A percentile compares a stretch with the other conserved stretches of the same genome.
Conservation (phyloP, 2,329 filamentous ascomycete species). For the Elsinoe necatrix region DNA sequence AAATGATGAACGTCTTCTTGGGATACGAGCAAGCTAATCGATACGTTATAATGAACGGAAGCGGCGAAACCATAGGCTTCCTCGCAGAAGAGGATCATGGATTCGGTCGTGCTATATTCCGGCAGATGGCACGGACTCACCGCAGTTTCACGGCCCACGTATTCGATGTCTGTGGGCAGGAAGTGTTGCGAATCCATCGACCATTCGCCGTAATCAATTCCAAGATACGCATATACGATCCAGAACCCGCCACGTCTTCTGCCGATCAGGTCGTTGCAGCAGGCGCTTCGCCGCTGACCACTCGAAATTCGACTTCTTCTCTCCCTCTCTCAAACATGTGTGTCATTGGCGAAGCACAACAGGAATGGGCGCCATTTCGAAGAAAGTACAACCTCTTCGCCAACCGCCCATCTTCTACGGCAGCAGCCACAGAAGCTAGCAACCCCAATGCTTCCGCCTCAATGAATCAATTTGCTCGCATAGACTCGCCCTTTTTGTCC, state of each 20-base stretch:
- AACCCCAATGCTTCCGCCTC: conserved; percentile 34
- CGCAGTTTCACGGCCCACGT: conserved; percentile 57
- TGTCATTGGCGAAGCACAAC: conserved; percentile 55
- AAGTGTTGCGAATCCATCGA: conserved; percentile 54
- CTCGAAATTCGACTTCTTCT: conserved; percentile 35
- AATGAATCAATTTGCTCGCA: conserved; percentile 53
- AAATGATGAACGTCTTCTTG: conserved; percentile 58
- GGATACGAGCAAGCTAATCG: conserved; percentile 60
- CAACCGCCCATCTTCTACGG: conserved; percentile 36
- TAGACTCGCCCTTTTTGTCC: conserved; percentile 55
- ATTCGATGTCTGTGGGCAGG: conserved; percentile 52
- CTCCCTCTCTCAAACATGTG: conserved; percentile 51
- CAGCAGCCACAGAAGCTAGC: conserved; percentile 43
- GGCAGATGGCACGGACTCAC: conserved; percentile 55
- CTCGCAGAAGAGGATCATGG: conserved; percentile 56
- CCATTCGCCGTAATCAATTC: conserved; percentile 58
- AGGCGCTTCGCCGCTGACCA: conserved; percentile 35
- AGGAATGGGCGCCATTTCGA: conserved; percentile 54
- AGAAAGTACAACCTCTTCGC: conserved; percentile 59
- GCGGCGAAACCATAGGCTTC: conserved; percentile 55
- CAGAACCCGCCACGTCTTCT: conserved; percentile 20
- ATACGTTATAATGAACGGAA: conserved; percentile 57
- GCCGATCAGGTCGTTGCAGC: conserved; percentile 27
- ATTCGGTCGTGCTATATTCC: conserved; percentile 46
- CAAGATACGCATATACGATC: conserved; percentile 49